Conservation (phyloP, 441 rosid genomes). For the Metrosideros polymorpha region DNA sequence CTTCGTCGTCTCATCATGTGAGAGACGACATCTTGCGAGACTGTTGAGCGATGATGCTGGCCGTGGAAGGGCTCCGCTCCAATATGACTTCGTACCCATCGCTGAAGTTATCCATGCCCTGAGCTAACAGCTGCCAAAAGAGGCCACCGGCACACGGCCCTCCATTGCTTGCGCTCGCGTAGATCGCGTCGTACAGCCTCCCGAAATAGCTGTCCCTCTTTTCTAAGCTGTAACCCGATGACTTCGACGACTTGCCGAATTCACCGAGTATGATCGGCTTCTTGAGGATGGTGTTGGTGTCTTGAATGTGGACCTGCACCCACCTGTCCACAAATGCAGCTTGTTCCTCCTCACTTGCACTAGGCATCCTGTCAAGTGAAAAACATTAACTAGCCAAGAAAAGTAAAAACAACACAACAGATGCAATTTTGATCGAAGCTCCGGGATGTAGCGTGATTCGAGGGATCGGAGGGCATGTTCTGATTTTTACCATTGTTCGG, state of each 20-base stretch:
- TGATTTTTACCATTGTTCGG: constrained; percentile 37
- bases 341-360: neutral
- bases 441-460: neutral
- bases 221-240: constrained; percentile 25
- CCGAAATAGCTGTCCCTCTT: constrained; percentile 31
- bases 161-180: constrained; percentile 24
- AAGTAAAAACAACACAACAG: neutral
- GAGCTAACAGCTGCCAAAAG: constrained; percentile 42
- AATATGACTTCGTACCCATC: constrained; percentile 46
- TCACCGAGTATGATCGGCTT: constrained; percentile 40
- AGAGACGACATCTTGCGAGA: constrained; percentile 24
- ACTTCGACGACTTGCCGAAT: constrained; percentile 34
- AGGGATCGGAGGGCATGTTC: neutral
- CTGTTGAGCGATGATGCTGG: constrained; percentile 41
- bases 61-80: constrained; percentile 44
- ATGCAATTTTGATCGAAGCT: neutral
- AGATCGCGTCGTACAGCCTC: constrained; percentile 26
- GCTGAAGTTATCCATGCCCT: constrained; percentile 15
- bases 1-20: neutral
- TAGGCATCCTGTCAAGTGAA: neutral
- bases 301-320: constrained; percentile 30
- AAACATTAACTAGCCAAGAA: no score
- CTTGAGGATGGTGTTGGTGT: constrained; percentile 21
- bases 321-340: constrained; percentile 29
- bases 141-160: constrained; percentile 39